Evolutionary conservation across 2,329 filamentous ascomycete genomes (phyloP).

Genomic region (Stemphylium lycopersici): DNA sequence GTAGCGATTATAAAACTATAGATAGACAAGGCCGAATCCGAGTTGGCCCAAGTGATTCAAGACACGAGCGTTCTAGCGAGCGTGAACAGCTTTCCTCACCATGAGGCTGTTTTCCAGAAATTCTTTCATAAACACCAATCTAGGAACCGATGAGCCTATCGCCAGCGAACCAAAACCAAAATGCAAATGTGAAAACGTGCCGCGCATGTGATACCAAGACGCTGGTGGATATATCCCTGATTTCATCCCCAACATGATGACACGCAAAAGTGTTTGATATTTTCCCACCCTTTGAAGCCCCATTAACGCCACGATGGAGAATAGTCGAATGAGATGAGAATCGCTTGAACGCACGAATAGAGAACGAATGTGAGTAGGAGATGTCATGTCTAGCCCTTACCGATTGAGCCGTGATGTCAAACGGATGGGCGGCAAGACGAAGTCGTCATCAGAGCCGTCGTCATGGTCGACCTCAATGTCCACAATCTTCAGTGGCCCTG

Average conservation of each 20-base stretch:
- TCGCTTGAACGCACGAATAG: slow-evolving; percentile 40
- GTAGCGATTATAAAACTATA: background rate
- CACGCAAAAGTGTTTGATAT: background rate
- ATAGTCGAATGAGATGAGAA: slow-evolving; percentile 18
- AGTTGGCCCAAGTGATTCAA: background rate
- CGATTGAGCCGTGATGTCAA: slow-evolving; percentile 40
- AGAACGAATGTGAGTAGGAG: slow-evolving; percentile 8
- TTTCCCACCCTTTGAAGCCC: background rate
- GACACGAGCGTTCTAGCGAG: background rate
- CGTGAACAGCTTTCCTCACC: background rate
- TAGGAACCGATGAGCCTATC: no score
- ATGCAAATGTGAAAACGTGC: no score
- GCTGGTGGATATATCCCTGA: background rate
- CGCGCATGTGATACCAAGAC: background rate
- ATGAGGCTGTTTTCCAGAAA: no score
- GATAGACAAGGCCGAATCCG: background rate
- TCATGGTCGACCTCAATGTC: slow-evolving; percentile 48
- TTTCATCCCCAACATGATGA: slow-evolving; percentile 8
- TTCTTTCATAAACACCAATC: no score
- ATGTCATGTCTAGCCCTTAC: slow-evolving; percentile 12
- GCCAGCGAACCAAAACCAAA: no score
- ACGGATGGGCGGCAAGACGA: slow-evolving; percentile 46
- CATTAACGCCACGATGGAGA: slow-evolving; percentile 16
- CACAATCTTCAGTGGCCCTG: slow-evolving; percentile 27
- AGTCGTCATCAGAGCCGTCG: slow-evolving; percentile 40